A percentile compares a stretch with the other conserved stretches of the same genome.
Conservation (phyloP, 2,329 filamentous ascomycete genomes). For the Pseudopyricularia javanii region DNA sequence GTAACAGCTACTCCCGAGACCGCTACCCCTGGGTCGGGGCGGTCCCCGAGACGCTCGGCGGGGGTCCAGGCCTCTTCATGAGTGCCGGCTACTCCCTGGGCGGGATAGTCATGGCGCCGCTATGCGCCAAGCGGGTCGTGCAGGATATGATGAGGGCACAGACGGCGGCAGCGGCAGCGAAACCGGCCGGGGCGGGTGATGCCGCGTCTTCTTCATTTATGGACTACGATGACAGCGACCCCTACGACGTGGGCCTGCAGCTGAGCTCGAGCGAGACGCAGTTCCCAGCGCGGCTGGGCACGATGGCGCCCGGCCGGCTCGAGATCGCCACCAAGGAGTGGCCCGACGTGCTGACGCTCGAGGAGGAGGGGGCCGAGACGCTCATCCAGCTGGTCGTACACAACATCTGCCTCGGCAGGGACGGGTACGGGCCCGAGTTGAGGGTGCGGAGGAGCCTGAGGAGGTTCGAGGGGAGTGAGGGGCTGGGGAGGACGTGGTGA, state of each 20-base stretch:
- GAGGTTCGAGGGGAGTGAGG: neutral
- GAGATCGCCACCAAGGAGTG: neutral
- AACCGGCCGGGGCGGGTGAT: neutral
- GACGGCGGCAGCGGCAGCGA: neutral
- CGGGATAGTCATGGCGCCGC: slow-evolving; percentile 63
- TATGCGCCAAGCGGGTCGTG: slow-evolving; percentile 47
- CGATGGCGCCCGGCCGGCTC: neutral
- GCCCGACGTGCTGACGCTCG: neutral
- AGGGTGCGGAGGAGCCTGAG: neutral
- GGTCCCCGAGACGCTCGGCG: slow-evolving; percentile 32
- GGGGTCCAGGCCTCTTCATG: slow-evolving; percentile 48
- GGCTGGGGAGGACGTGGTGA: neutral
- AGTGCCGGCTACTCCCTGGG: slow-evolving; percentile 60
- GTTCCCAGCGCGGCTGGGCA: neutral
- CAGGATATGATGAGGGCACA: slow-evolving; percentile 43
- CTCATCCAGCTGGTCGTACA: neutral
- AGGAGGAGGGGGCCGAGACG: neutral
- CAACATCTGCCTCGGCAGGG: neutral
- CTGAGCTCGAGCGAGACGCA: neutral
- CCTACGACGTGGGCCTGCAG: neutral
- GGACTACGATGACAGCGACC: neutral
- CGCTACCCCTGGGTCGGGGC: slow-evolving; percentile 57
- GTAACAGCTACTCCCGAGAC: slow-evolving; percentile 67
- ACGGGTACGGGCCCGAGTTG: neutral
- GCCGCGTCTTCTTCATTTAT: neutral